Base-by-base conservation (phyloP, 768 basidiomycete genomes). In the Rhizopogon vesiculosus region DNA sequence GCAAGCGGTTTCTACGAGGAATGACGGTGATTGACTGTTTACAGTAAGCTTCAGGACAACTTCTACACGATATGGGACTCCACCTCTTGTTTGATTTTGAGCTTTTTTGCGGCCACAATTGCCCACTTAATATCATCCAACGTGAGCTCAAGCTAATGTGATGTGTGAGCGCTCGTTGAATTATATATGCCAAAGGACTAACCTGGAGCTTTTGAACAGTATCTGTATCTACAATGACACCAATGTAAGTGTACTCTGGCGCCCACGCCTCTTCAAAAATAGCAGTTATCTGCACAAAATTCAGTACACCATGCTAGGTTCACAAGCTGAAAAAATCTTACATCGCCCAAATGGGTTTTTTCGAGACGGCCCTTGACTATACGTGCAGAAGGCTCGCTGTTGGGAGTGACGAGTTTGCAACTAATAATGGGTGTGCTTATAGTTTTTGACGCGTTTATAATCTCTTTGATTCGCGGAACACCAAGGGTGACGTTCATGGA, bases 391-490 rank as follows among this genome's bases (percentile, higher is more conserved):
- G 89, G 82, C 67, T 98, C 97, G 60, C 85, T 93, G 59, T 89
- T 78, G 52, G 79, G 76, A 7, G 88, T 88, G 12, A 93, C 93
- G 25, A 99, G 79, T 68, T 91, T 93, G 64, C 95, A 96, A 59
- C 95, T 95, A 70, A 99, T 99, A 69, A 99, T 98, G 3, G 97
- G 97, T 0, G 97, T 99, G 66, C 89, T 94, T 72, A 99, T 98
- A 40, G 78, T 72, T 69, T 97, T 99, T n/a, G 97, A 92, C 2
- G 94, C 97, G 63, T 98, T 99, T 78, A 99, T 99, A 61, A 99
- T 98, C 72, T 99, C 97, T 72, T 98, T 98, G 74, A 99, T 98
- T 65, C 97, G 96, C 3, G 97, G 97, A n/a, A 98, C 97, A 72
- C 97, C 97, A 39, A 98, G 84, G 0, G 97, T 99, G 59, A 99